A percentile compares a stretch with the other conserved stretches of the same genome.
These are phyloP conservation scores for Coemansia sp. DNA, from an alignment of 192 early-diverging fungal genomes.

Conservation along the genomic window DNA sequence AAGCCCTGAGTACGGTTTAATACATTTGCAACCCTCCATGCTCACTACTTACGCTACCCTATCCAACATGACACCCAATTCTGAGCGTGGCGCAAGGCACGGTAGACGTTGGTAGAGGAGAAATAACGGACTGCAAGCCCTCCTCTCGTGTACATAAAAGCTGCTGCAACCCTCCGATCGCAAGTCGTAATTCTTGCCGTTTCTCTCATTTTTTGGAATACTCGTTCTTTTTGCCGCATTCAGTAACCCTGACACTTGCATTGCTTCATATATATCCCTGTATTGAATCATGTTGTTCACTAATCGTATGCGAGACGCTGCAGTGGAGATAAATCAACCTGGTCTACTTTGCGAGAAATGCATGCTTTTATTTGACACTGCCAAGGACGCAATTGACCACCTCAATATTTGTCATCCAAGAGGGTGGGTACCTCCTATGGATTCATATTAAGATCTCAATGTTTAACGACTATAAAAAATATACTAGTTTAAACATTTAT, in stretches of 20 bases:
- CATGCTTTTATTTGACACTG: not conserved
- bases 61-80: not conserved
- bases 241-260: not conserved
- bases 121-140: not conserved
- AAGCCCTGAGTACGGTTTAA: no score
- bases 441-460: not conserved
- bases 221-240: not conserved
- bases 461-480: not conserved
- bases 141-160: not conserved
- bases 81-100: not conserved
- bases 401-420: not conserved
- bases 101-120: not conserved
- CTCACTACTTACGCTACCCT: no score
- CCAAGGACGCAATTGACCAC: not conserved
- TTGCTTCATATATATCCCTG: not conserved
- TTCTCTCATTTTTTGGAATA: not conserved
- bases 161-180: not conserved
- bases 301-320: not conserved
- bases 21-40: no score
- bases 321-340: not conserved
- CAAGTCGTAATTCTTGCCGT: not conserved
- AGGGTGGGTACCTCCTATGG: not conserved
- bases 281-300: no score
- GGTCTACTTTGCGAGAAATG: not conserved
- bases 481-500: not conserved